Conservation (phyloP, 1,284 basidiomycete genomes). For the Bjerkandera adusta region DNA sequence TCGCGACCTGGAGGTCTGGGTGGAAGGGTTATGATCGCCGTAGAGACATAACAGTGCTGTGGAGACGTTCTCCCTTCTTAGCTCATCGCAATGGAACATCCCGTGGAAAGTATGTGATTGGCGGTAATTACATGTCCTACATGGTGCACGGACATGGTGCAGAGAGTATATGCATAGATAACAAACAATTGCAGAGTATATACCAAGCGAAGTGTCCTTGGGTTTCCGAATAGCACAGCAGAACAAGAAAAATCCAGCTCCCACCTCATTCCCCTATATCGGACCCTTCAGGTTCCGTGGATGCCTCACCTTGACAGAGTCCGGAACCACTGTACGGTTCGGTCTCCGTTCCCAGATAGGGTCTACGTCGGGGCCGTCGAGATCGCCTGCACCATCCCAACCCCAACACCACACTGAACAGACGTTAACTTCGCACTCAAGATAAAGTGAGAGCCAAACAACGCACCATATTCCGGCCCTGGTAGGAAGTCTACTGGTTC, state of each 20-base stretch:
- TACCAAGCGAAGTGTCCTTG: too few relatives aligned
- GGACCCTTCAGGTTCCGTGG: slow-evolving; percentile 46
- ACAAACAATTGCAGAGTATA: too few relatives aligned
- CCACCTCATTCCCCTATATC: slow-evolving; percentile 3
- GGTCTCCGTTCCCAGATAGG: slow-evolving; percentile 92
- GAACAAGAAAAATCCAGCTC: too few relatives aligned
- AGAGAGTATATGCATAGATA: too few relatives aligned
- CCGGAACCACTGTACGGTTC: slow-evolving; percentile 56
- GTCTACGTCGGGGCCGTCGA: slow-evolving; percentile 93
- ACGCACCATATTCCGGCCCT: slow-evolving; percentile 86
- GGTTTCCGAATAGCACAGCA: too few relatives aligned
- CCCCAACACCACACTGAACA: slow-evolving; percentile 94
- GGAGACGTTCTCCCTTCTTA: too few relatives aligned
- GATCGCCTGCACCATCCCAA: slow-evolving; percentile 95
- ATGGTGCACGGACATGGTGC: too few relatives aligned
- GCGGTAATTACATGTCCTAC: too few relatives aligned
- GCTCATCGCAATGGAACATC: too few relatives aligned
- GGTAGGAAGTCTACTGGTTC: slow-evolving; percentile 72
- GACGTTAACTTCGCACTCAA: neutral
- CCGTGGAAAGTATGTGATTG: too few relatives aligned
- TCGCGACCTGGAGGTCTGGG: slow-evolving; percentile 62
- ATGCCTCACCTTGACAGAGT: slow-evolving; percentile 75
- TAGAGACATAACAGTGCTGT: too few relatives aligned
- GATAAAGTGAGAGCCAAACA: neutral
- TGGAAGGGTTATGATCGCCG: too few relatives aligned